A percentile compares a stretch with the other conserved stretches of the same genome.
Evolutionary conservation across 805 yeast genomes (phyloP).

Genomic region (Starmerella scarabaei): DNA sequence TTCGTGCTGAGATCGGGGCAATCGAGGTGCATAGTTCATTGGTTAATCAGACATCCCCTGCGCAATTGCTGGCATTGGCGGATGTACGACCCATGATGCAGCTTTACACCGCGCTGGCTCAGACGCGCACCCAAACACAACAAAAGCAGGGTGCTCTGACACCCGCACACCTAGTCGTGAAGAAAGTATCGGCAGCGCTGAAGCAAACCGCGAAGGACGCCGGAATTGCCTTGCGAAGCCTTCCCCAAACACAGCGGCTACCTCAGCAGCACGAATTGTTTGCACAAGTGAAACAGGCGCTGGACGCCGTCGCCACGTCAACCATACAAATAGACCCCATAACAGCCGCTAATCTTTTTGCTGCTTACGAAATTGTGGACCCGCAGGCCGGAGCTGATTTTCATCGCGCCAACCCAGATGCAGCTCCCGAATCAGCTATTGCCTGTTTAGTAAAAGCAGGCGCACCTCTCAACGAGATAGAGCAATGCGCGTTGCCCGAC

Average conservation of each 20-base stretch:
- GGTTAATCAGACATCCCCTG: conserved; percentile 19
- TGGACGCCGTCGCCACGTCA: conserved; percentile 12
- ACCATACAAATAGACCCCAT: conserved; percentile 2
- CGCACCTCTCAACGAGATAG: conserved; percentile 11
- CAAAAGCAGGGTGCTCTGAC: background rate
- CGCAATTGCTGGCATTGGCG: conserved; percentile 10
- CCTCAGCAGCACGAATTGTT: conserved; percentile 4
- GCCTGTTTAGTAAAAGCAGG: conserved; percentile 19
- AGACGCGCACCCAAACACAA: background rate
- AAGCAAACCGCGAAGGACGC: conserved; percentile 19
- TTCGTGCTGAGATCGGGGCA: conserved; percentile 8
- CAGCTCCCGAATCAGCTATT: conserved; percentile 16
- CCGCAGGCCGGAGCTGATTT: conserved; percentile 18
- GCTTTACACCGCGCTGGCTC: conserved; percentile 4
- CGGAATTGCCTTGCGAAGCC: conserved; percentile 7
- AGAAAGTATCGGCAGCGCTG: conserved; percentile 12
- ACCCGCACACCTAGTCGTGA: conserved; percentile 4
- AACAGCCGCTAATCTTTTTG: conserved; percentile 11
- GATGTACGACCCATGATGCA: conserved; percentile 21
- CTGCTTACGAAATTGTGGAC: conserved; percentile 15
- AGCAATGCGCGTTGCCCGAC: conserved; percentile 8
- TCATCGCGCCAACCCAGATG: conserved; percentile 3
- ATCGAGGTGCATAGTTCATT: conserved; percentile 14
- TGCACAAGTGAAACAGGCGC: conserved; percentile 3
- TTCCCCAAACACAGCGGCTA: conserved; percentile 9